Percentiles rank a stretch among this genome's conserved stretches.
These are phyloP conservation scores for Scheffersomyces stipitis DNA, from an alignment of 805 yeast genomes.

Conservation along the genomic window DNA sequence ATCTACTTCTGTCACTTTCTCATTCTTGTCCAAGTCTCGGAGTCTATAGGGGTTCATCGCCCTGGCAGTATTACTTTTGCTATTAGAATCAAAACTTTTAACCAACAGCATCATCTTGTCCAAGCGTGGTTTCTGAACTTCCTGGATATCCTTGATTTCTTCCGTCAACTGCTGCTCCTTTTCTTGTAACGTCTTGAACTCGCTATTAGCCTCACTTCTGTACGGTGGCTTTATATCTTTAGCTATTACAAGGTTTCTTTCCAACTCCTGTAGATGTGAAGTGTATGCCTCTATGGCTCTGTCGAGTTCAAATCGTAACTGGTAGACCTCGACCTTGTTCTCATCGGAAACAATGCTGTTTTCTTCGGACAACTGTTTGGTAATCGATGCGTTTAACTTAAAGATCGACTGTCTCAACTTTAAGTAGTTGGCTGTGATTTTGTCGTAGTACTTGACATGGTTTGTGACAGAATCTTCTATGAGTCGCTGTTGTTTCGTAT, in stretches of 20 bases:
- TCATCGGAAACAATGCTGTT: conserved; percentile 11
- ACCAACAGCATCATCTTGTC: conserved; percentile 31
- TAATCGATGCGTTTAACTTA: conserved; percentile 12
- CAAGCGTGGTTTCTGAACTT: conserved; percentile 35
- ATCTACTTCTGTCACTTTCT: conserved; percentile 9
- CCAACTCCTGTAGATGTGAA: conserved; percentile 23
- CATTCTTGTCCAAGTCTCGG: background rate
- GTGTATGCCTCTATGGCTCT: conserved; percentile 22
- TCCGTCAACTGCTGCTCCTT: conserved; percentile 13
- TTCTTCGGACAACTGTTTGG: conserved; percentile 8
- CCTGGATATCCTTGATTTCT: conserved; percentile 24
- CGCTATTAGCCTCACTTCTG: conserved; percentile 18
- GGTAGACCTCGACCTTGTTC: conserved; percentile 13
- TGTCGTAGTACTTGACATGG: conserved; percentile 33
- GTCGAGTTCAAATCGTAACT: conserved; percentile 30
- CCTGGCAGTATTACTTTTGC: conserved; percentile 4
- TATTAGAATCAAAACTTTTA: conserved; percentile 19
- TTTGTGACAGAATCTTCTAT: conserved; percentile 31
- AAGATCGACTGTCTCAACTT: conserved; percentile 32
- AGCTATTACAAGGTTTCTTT: conserved; percentile 15
- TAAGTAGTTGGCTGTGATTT: conserved; percentile 30
- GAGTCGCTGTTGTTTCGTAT: conserved; percentile 31
- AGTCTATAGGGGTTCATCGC: conserved; percentile 3
- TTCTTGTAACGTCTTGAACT: conserved; percentile 18
- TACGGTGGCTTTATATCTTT: conserved; percentile 11